Evolutionary conservation across 257 asterid genomes (phyloP).

Genomic region (Solanum chaucha): DNA sequence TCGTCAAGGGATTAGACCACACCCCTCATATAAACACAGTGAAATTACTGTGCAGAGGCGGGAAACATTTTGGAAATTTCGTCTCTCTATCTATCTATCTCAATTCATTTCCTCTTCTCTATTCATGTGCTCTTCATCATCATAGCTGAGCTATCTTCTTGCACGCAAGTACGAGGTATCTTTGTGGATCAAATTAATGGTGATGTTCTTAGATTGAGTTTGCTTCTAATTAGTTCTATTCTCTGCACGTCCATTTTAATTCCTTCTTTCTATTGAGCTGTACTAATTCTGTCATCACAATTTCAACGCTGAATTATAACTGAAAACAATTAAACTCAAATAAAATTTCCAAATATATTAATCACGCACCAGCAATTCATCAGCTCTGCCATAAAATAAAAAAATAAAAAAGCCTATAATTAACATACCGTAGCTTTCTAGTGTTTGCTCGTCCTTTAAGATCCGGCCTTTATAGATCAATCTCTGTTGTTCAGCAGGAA

Average conservation of each 20-base stretch:
- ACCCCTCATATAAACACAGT: neutral
- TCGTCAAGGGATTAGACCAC: neutral
- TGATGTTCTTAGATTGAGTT: neutral
- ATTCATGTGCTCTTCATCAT: neutral
- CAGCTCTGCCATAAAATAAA: neutral
- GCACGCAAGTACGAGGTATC: neutral
- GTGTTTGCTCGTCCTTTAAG: conserved; percentile 54
- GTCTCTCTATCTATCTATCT: neutral
- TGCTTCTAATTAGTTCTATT: neutral
- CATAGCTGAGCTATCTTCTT: neutral
- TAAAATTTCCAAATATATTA: neutral
- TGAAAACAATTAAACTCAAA: neutral
- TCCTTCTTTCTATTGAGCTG: neutral
- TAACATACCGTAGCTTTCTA: conserved; percentile 33
- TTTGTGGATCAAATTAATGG: neutral
- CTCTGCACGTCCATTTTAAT: neutral
- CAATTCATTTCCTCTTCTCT: neutral
- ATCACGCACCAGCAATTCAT: neutral
- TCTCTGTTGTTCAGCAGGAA: conserved; percentile 44
- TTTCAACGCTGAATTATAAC: neutral
- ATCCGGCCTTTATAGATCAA: conserved; percentile 58
- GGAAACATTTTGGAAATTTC: neutral
- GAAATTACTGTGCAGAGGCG: neutral
- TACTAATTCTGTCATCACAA: neutral
- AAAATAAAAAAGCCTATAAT: neutral